Base-by-base conservation (phyloP, 805 yeast species). In the Barnettozyma sp. region DNA sequence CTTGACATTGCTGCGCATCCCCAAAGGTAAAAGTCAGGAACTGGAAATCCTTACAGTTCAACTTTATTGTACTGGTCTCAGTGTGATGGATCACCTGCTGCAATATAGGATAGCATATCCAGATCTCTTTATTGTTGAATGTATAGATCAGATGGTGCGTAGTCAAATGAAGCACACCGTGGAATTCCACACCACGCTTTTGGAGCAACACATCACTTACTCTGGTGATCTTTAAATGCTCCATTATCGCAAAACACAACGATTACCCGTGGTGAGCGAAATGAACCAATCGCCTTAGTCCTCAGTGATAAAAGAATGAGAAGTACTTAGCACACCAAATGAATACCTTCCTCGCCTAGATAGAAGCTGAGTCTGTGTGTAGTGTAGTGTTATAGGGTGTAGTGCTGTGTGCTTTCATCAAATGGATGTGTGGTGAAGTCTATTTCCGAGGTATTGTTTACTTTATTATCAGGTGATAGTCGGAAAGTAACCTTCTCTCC, bases 31-130 rank as follows among this genome's bases (percentile, higher is more conserved):
- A 70, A 8, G 94, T 76, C 34, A 87, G 65, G 50, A 73, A 82
- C 14, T 88, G 80, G 58, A 84, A 90, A 57, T 90, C 97, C 44
- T 86, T 76, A 52, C 96, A 84, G 26, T 77, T 71, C 9, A 90
- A 52, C 31, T 94, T 72, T 30, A 90, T 60, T 40, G 76, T 75
- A 5, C 80, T 73, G 8, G 60, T 35, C 13, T 48, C 44, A 13
- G 44, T 52, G 7, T 53, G 36, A 50, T 60, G 56, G 13, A 62
- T 22, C 36, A 56, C 60, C 37, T 51, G 71, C 2, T 81, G 75
- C 31, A 88, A 77, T 43, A 87, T 73, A 1, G 97, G 96, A 57
- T 86, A 90, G 40, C 94, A 82, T 21, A 86, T 70, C 98, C 97
- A 92, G 21, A 85, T 73, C 56, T 92, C 97, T 39, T 76, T 64